These are phyloP conservation scores for Sisymbrium irio DNA, from an alignment of 345 rosid species.

Conservation along the genomic window DNA sequence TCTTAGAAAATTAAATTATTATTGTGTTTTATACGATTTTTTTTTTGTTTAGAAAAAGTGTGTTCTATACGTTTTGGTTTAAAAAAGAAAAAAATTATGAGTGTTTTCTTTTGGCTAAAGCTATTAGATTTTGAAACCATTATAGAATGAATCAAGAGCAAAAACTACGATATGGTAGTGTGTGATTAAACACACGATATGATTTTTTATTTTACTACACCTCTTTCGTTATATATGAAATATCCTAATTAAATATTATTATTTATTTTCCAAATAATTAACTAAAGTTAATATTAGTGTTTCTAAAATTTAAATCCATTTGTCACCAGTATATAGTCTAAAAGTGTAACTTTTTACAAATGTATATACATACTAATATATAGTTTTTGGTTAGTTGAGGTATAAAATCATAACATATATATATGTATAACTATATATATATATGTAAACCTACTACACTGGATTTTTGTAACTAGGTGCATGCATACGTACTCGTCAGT, in stretches of 20 bases:
- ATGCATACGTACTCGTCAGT: slow-evolving; percentile 25
- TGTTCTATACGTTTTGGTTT: too few relatives aligned
- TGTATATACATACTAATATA: neutral
- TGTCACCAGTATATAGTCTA: neutral
- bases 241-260: neutral
- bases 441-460: slow-evolving; percentile 23
- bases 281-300: neutral
- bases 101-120: neutral
- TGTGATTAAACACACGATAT: neutral
- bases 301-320: neutral
- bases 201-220: neutral
- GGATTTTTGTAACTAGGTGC: slow-evolving; percentile 27
- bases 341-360: neutral
- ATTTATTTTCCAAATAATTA: neutral
- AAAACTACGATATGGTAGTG: neutral
- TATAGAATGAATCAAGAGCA: neutral
- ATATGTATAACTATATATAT: too few relatives aligned
- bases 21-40: too few relatives aligned
- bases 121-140: neutral
- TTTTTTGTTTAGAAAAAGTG: too few relatives aligned
- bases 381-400: slow-evolving; percentile 10
- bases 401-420: neutral
- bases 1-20: neutral
- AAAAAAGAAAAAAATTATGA: too few relatives aligned
- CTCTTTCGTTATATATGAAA: neutral